Conservation (phyloP, 371 early-diverging fungal genomes). For the Dinochytrium kinnereticum region DNA sequence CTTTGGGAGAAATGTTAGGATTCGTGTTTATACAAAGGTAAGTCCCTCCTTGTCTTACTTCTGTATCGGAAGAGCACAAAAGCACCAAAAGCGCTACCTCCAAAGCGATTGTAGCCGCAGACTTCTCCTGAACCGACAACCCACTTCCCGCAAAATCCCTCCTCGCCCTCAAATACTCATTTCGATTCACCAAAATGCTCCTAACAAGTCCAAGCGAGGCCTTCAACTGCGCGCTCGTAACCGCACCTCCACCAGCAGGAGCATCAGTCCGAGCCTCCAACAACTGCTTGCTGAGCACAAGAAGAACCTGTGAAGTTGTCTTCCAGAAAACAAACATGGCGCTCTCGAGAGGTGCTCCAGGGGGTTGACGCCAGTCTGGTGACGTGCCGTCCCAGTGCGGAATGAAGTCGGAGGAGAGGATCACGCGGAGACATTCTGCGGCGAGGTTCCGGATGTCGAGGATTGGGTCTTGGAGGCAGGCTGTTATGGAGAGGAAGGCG, state of each 20-base stretch:
- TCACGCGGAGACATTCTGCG: constrained; percentile 67
- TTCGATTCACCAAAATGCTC: constrained; percentile 66
- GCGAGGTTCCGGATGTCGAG: constrained; percentile 69
- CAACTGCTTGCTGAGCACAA: constrained; percentile 17
- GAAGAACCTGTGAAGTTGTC: constrained; percentile 58
- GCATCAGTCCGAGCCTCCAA: constrained; percentile 2
- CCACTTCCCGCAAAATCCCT: constrained; percentile 59
- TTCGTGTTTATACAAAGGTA: constrained; percentile 62
- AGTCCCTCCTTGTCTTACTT: constrained; percentile 63
- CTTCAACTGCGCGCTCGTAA: constrained; percentile 26
- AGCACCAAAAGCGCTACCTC: constrained; percentile 80
- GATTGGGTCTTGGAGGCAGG: constrained; percentile 66
- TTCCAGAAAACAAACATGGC: constrained; percentile 44
- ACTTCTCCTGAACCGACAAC: constrained; percentile 65
- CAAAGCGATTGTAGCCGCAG: constrained; percentile 72
- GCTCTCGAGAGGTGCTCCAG: constrained; percentile 16
- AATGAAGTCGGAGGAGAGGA: constrained; percentile 44
- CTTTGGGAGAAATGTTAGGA: not conserved
- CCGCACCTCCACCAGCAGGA: not conserved
- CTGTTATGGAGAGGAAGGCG: constrained; percentile 70
- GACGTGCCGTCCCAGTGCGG: constrained; percentile 49
- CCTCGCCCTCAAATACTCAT: constrained; percentile 58
- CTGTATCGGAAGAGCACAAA: constrained; percentile 76
- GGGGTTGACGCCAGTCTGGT: constrained; percentile 41
- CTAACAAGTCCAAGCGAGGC: constrained; percentile 62